Base-by-base conservation (phyloP, 352 stramenopile species). In the Globisporangium orthogonon region DNA sequence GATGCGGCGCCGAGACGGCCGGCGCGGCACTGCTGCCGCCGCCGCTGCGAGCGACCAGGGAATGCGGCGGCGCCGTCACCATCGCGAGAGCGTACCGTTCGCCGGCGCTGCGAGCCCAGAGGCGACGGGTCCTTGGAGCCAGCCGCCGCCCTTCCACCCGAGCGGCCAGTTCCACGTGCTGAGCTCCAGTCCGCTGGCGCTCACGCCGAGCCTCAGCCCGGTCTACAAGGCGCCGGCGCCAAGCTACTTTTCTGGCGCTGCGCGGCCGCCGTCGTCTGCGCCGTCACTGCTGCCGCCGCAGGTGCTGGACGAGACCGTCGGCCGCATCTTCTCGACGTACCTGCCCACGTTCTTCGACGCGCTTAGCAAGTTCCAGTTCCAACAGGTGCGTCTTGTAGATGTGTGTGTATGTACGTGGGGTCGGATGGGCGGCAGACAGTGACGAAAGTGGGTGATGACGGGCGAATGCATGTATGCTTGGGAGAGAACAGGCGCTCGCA, bases 291-390 rank as follows among this genome's bases (percentile, higher is more conserved):
- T 49, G 39, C 44, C 52, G 31, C 49, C 41, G 9, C 47, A 65
- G 35, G 52, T 52, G 13, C 35, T 83, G 52, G 73, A 86, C 54
- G 73, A 86, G 58, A 73, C 68, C 29, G 44, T 86, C 46, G 62
- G 73, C 7, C 61, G 63, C 15, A 62, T 83, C 46, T 83, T 80
- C 55, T 82, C 65, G 52, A 76, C 61, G 17, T 84, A 73, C 63
- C 33, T 85, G 39, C 76, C 76, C 15, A 74, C 59, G 3, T 87
- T 83, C 58, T 85, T 87, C 37, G 76, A 87, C 18, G 59, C 80
- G 37, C 64, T 87, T 49, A 69, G 77, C 30, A 81, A 83, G 47
- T 83, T 71, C 51, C 76, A 87, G 54, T 87, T 80, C 54, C 65
- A 85, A 28, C 78, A 86, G 61, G 74, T 83, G 23, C 2, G 13